Evolutionary conservation across 768 basidiomycete genomes (phyloP), one percentile per base, ranked within the genome.

Genomic region (Mycena haematopus): DNA sequence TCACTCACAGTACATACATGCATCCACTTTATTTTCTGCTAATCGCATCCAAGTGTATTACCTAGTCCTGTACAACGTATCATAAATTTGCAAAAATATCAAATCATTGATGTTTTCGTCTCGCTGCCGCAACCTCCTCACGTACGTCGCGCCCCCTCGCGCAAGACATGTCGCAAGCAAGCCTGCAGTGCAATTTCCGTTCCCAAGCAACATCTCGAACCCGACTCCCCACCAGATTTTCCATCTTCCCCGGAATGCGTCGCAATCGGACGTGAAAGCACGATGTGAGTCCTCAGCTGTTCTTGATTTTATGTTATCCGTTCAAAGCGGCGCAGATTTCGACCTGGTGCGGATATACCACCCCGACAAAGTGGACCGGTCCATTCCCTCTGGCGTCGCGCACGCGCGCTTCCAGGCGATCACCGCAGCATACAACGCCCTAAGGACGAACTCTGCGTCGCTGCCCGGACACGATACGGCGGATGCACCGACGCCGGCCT

Each of bases 321-420:
- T 35, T 52, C 50, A 35, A 52, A 31, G 27, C 47, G 33, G 33
- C 33, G n/a, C 8, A 93, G 91, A 92, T 73, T 91, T 86, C 69
- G 91, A 92, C 65, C 89, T 93, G 47, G 91, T 92, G 33, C 81
- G 87, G 42, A 80, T 91, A 60, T 91, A 92, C 73, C 91, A 93
- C 72, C 91, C 91, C 3, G 91, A 93, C 72, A 88, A 88, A 44
- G 77, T 79, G 24, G 74, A 74, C 59, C 56, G 71, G 13, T 69
- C 73, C 14, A 44, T 81, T 14, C 74, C 86, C 8, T 68, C 83
- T 0, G 82, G 84, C 17, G 71, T 80, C 3, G 84, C 84, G 4
- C 88, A 90, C 68, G 78, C 82, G 7, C 87, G 84, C 13, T 92
- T 92, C 67, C 87, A 87, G 68, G 78, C 87, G 3, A 90, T 93